Base-by-base conservation (phyloP, 2,329 filamentous ascomycete genomes). In the Penicillium sp. region DNA sequence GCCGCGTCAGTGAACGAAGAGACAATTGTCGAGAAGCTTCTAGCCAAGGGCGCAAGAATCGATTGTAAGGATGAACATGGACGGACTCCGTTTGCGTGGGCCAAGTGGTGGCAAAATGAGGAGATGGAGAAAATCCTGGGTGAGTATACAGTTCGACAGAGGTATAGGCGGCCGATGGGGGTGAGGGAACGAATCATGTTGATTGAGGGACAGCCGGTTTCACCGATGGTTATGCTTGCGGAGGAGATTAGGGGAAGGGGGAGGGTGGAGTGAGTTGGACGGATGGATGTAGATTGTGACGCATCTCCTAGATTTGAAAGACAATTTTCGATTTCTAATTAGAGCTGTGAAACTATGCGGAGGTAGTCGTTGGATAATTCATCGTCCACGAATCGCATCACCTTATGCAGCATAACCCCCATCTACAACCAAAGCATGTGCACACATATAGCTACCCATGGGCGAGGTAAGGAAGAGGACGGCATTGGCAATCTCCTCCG, bases 401-500 rank as follows among this genome's bases (percentile, higher is more conserved):
- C 9, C 30, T 56, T 15, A 71, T 9, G 69, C 63, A 3, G 70
- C 69, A 41, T 67, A 68, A 17, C 71, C 73, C 17, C 69, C 70
- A 58, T 74, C 72, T 13, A 70, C 69, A 3, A 75, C 68, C 57
- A 75, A 26, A 5, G 64, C 66, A 2, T 64, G 60, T 46, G 80
- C 80, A 29, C 78, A 80, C 74, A 80, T 79, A 56, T 79, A 82
- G 45, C 75, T 77, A 56, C 76, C 80, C 50, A 78, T 78, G 62
- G 78, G 72, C 17, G 73, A 77, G 3, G 78, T 78, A 13, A 81
- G 70, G 64, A 78, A 82, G 0, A 82, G 74, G 29, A 86, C 81
- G 1, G 54, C 45, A 19, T 41, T 49, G 8, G 54, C 54, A 47
- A 56, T 48, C 30, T 49, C 54, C 26, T 86, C 83, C 17, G 81